These are phyloP conservation scores for Xanthoceras sorbifolium DNA, from an alignment of 345 rosid genomes.

Conservation along the genomic window DNA sequence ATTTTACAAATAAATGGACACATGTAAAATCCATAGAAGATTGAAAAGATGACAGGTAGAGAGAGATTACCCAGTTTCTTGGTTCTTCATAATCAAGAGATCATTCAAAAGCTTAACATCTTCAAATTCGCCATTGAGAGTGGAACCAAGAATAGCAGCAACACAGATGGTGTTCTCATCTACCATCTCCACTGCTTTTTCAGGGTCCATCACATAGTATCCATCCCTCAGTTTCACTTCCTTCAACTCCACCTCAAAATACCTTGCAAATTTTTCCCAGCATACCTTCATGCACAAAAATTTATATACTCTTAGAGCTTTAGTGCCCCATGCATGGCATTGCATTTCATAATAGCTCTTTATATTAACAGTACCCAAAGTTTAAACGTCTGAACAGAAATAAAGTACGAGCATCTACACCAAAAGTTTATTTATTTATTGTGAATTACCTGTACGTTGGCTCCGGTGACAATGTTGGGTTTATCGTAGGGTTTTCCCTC, in stretches of 20 bases:
- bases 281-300: constrained; percentile 29
- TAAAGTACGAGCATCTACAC: not conserved
- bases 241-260: constrained; percentile 47
- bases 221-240: constrained; percentile 46
- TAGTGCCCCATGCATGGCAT: not conserved
- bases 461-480: constrained; percentile 52
- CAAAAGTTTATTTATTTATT: not conserved
- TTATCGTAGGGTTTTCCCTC: constrained; percentile 39
- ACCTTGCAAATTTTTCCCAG: constrained; percentile 57
- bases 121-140: constrained; percentile 50
- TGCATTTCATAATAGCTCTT: not conserved
- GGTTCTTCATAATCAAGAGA: constrained; percentile 37
- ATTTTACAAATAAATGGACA: too few relatives aligned
- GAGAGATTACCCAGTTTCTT: constrained; percentile 33
- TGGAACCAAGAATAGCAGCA: constrained; percentile 48
- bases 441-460: constrained; percentile 43
- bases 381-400: not conserved
- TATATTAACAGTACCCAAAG: too few relatives aligned
- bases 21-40: not conserved
- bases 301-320: too few relatives aligned
- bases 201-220: constrained; percentile 50
- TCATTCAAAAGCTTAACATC: constrained; percentile 45
- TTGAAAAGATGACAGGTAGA: not conserved
- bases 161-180: constrained; percentile 52
- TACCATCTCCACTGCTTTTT: constrained; percentile 42